Conservation (phyloP, 2,329 filamentous ascomycete species). For the Macrophomina phaseolina region DNA sequence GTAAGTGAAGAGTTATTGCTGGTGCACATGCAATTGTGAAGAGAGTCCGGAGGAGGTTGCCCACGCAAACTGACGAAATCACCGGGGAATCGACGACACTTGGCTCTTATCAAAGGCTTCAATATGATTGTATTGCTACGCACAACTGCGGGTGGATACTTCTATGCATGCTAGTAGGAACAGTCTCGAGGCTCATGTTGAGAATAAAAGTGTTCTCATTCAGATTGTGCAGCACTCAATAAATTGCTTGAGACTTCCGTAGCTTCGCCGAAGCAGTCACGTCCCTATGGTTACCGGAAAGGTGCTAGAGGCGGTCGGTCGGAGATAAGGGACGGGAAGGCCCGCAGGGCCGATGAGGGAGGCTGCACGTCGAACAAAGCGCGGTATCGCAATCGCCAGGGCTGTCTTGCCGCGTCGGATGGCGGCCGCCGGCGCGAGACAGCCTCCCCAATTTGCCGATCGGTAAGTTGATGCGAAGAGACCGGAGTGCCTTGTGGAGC, state of each 20-base stretch:
- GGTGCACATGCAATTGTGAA: too few species aligned
- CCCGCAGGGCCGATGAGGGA: constrained; percentile 1
- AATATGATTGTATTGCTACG: too few species aligned
- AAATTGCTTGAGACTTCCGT: neutral
- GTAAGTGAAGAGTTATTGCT: too few species aligned
- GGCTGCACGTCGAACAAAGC: constrained; percentile 21
- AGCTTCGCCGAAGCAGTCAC: neutral
- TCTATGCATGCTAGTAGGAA: too few species aligned
- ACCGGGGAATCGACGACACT: too few species aligned
- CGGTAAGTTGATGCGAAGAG: neutral
- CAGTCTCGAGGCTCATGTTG: too few species aligned
- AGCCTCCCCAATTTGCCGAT: neutral
- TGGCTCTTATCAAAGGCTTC: too few species aligned
- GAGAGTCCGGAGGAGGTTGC: too few species aligned
- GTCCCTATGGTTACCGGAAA: neutral
- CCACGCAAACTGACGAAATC: too few species aligned
- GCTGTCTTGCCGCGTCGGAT: constrained; percentile 6
- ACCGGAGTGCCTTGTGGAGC: neutral
- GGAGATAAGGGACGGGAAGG: constrained; percentile 22
- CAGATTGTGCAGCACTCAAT: too few species aligned
- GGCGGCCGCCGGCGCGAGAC: neutral
- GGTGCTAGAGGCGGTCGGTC: neutral
- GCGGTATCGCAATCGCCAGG: constrained; percentile 10
- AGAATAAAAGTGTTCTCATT: too few species aligned
- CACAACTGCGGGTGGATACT: too few species aligned